These are phyloP conservation scores for Intubia oerlemansii DNA, from an alignment of 2,329 filamentous ascomycete species.

Conservation along the genomic window DNA sequence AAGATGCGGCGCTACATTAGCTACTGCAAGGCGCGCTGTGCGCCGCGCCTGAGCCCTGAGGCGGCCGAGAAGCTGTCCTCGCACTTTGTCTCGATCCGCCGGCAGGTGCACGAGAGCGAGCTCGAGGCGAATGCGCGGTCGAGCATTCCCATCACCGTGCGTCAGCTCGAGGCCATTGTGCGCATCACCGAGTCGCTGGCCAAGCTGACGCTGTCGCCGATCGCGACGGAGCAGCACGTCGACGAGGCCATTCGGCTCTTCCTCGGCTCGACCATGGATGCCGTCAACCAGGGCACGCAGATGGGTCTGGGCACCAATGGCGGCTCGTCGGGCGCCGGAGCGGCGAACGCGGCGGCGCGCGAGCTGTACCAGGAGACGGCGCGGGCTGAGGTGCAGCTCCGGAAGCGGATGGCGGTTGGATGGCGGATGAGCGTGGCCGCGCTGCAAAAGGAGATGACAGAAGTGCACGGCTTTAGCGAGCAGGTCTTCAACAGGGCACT, in stretches of 20 bases:
- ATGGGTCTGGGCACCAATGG: constrained; percentile 3
- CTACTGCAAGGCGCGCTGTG: constrained; percentile 92
- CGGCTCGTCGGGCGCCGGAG: constrained; percentile 4
- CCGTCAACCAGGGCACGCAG: constrained; percentile 64
- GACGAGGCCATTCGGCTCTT: constrained; percentile 96
- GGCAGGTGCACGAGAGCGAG: constrained; percentile 82
- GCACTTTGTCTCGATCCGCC: constrained; percentile 89
- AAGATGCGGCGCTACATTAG: constrained; percentile 96
- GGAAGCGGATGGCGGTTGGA: constrained; percentile 72
- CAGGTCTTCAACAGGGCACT: constrained; percentile 67
- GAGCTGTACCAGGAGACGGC: constrained; percentile 80
- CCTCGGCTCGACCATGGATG: constrained; percentile 93
- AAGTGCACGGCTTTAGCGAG: constrained; percentile 77
- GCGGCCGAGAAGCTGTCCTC: constrained; percentile 91
- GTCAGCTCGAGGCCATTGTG: constrained; percentile 90
- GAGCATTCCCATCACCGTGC: constrained; percentile 91
- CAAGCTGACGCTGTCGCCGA: constrained; percentile 66
- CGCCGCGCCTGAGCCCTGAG: constrained; percentile 72
- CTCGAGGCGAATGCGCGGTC: constrained; percentile 76
- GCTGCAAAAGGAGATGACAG: constrained; percentile 74
- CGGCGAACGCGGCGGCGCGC: constrained; percentile 47
- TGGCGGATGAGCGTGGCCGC: constrained; percentile 87
- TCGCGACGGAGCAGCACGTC: constrained; percentile 80
- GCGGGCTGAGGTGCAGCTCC: constrained; percentile 75
- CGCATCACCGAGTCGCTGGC: constrained; percentile 92